phyloP scores from a whole-genome alignment of 1,284 basidiomycete species.

The Rhodofomes roseus region DNA sequence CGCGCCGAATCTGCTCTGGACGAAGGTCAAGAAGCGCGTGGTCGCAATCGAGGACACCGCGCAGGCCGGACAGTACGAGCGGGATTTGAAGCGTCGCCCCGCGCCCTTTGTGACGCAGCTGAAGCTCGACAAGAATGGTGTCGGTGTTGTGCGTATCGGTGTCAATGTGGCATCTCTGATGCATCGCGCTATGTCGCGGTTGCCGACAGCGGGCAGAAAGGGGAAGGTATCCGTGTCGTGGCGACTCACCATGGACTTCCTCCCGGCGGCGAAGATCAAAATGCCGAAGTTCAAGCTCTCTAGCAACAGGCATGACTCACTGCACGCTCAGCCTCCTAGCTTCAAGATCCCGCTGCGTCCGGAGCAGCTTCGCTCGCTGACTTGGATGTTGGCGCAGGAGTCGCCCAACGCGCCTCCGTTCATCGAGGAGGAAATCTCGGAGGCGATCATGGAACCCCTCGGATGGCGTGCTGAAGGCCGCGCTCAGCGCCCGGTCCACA shows the following conservation, averaged over 20 bases:
- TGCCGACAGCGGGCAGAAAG: constrained; percentile 58
- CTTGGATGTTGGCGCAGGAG: constrained; percentile 92
- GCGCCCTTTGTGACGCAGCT: constrained; percentile 87
- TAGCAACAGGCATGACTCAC: constrained; percentile 77
- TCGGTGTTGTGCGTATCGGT: constrained; percentile 79
- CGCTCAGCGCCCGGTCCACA: constrained; percentile 70
- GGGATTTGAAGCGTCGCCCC: constrained; percentile 84
- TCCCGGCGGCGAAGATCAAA: constrained; percentile 58
- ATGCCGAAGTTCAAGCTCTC: constrained; percentile 64
- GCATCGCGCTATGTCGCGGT: constrained; percentile 81
- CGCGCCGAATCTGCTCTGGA: constrained; percentile 76
- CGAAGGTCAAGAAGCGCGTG: constrained; percentile 51
- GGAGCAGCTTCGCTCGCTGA: constrained; percentile 87
- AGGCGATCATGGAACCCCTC: constrained; percentile 80
- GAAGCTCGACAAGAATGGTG: constrained; percentile 59
- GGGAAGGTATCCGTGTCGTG: constrained; percentile 65
- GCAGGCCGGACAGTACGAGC: constrained; percentile 84
- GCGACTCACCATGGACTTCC: constrained; percentile 78
- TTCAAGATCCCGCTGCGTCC: constrained; percentile 75
- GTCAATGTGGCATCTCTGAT: constrained; percentile 86
- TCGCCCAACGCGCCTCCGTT: constrained; percentile 65
- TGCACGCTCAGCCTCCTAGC: constrained; percentile 75
- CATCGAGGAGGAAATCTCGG: constrained; percentile 91
- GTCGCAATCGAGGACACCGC: constrained; percentile 77
- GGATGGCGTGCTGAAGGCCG: constrained; percentile 94